Conservation (phyloP, 306 rosid species). For the Quercus suber region DNA sequence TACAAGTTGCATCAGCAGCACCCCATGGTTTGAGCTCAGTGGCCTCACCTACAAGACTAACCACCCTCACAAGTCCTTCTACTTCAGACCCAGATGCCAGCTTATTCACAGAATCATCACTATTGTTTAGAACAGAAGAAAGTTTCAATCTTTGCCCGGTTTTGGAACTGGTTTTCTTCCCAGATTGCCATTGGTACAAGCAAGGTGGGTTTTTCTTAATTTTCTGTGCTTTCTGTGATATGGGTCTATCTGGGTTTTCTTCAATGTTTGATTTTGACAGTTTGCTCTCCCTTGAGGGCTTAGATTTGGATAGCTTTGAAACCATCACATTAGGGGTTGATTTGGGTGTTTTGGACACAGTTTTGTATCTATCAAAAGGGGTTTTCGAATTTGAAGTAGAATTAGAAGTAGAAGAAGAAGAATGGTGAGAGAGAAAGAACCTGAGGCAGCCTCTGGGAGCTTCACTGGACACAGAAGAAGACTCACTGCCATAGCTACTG, state of each 20-base stretch:
- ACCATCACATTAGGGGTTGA: slow-evolving; percentile 31
- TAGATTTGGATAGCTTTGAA: slow-evolving; percentile 33
- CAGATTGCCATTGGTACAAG: slow-evolving; percentile 62
- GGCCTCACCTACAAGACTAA: slow-evolving; percentile 26
- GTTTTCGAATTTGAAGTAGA: slow-evolving; percentile 24
- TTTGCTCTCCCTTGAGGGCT: slow-evolving; percentile 42
- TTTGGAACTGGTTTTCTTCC: slow-evolving; percentile 41
- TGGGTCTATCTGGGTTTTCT: slow-evolving; percentile 22
- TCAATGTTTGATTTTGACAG: slow-evolving; percentile 29
- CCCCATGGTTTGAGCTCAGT: slow-evolving; percentile 22
- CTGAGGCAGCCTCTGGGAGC: slow-evolving; percentile 73
- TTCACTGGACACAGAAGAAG: slow-evolving; percentile 52
- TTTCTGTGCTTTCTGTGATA: slow-evolving; percentile 16
- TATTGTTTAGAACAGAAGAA: slow-evolving; percentile 29
- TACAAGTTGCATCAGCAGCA: slow-evolving; percentile 24
- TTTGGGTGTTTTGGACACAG: slow-evolving; percentile 44
- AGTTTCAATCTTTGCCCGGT: slow-evolving; percentile 32
- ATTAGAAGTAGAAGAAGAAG: slow-evolving; percentile 35
- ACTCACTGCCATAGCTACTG: slow-evolving; percentile 42
- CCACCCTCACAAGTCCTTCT: slow-evolving; percentile 23
- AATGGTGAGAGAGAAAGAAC: slow-evolving; percentile 52
- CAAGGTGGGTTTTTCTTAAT: slow-evolving; percentile 46
- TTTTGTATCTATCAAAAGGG: slow-evolving; percentile 32
- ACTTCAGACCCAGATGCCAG: slow-evolving; percentile 30
- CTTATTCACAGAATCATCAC: slow-evolving; percentile 17